These are phyloP conservation scores for Albifimbria verrucaria DNA, from an alignment of 2,329 filamentous ascomycete genomes.

Conservation along the genomic window DNA sequence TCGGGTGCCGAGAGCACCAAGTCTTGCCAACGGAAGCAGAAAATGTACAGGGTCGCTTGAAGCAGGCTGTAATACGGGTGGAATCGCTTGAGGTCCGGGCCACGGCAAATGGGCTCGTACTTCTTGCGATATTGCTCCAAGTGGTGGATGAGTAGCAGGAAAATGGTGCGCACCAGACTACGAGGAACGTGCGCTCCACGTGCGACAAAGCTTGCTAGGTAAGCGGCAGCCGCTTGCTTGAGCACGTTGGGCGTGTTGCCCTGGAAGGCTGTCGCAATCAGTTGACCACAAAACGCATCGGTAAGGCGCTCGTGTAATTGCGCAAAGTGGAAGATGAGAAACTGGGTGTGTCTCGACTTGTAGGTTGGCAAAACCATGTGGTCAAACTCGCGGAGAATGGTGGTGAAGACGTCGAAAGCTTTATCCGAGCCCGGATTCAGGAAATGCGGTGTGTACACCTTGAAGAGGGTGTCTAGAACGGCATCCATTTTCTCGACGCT, in stretches of 20 bases:
- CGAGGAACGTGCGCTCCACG: constrained; percentile 78
- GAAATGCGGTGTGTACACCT: constrained; percentile 74
- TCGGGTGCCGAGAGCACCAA: constrained; percentile 64
- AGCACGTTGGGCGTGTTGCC: constrained; percentile 67
- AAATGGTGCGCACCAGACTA: constrained; percentile 76
- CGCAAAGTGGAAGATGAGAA: constrained; percentile 92
- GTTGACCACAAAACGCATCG: constrained; percentile 77
- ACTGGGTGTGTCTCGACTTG: constrained; percentile 90
- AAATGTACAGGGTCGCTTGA: constrained; percentile 91
- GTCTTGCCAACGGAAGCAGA: constrained; percentile 97
- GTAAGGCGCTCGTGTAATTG: constrained; percentile 76
- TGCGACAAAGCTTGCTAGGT: constrained; percentile 91
- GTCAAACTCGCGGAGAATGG: constrained; percentile 80
- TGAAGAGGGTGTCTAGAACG: constrained; percentile 84
- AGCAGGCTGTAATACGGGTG: constrained; percentile 81
- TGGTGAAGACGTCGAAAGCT: constrained; percentile 70
- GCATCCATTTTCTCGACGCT: constrained; percentile 90
- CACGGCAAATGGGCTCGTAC: constrained; percentile 72
- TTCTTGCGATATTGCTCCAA: constrained; percentile 70
- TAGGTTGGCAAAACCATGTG: constrained; percentile 87
- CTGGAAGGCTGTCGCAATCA: constrained; percentile 50
- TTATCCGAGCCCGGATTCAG: constrained; percentile 63
- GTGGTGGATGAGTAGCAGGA: constrained; percentile 73
- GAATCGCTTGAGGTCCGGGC: constrained; percentile 82
- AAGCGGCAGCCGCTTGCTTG: constrained; percentile 83